These are phyloP conservation scores for Penicillium fuscoglaucum DNA, from an alignment of 2,329 filamentous ascomycete species.

Conservation along the genomic window DNA sequence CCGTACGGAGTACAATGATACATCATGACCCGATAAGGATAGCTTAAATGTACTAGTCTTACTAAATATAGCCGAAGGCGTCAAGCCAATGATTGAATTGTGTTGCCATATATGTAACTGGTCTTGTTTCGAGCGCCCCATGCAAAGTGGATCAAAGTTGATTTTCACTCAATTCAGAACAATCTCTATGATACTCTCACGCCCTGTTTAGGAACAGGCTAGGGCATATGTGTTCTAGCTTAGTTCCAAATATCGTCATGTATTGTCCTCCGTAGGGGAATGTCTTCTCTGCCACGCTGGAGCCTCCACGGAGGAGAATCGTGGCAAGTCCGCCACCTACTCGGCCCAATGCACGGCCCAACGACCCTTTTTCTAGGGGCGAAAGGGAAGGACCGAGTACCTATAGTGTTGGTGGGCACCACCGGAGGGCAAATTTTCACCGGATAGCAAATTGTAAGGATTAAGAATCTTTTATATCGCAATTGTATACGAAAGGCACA, in stretches of 20 bases:
- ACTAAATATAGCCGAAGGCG: constrained; percentile 2
- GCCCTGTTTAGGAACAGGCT: background rate
- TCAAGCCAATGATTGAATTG: background rate
- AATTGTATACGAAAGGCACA: background rate
- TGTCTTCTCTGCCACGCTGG: background rate
- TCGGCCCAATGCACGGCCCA: too few relatives aligned
- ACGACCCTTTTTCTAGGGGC: too few relatives aligned
- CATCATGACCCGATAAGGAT: background rate
- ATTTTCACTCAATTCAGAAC: background rate
- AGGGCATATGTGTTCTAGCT: background rate
- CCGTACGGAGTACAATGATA: background rate
- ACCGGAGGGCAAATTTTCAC: background rate
- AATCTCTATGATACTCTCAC: background rate
- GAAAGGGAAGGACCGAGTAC: too few relatives aligned
- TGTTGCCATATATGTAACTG: background rate
- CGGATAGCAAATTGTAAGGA: background rate
- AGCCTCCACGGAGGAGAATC: background rate
- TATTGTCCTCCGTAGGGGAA: background rate
- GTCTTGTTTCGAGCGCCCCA: constrained; percentile 1
- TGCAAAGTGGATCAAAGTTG: background rate
- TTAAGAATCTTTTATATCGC: background rate
- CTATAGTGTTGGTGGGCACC: background rate
- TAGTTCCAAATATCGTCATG: background rate
- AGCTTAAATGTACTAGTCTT: background rate
- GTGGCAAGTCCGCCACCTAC: background rate